These are phyloP conservation scores for Phytopythium helicoides DNA, from an alignment of 352 stramenopile species.

Conservation along the genomic window DNA sequence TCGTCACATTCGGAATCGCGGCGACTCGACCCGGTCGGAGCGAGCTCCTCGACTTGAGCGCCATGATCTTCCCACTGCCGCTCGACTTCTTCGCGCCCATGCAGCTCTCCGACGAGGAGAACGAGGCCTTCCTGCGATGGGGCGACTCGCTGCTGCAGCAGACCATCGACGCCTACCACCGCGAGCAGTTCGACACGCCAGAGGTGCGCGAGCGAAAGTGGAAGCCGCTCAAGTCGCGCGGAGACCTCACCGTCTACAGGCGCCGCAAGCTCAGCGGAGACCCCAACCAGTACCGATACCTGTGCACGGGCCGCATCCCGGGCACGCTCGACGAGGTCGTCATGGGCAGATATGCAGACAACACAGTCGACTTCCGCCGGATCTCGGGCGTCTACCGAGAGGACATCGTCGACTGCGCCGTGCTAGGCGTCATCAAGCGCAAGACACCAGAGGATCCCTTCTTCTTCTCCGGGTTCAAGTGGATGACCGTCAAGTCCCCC, in stretches of 20 bases:
- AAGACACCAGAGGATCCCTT: slow-evolving; percentile 49
- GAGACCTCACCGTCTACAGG: slow-evolving; percentile 55
- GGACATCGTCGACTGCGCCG: slow-evolving; percentile 73
- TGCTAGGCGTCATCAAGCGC: slow-evolving; percentile 61
- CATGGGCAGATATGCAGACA: slow-evolving; percentile 73
- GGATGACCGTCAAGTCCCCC: slow-evolving; percentile 71
- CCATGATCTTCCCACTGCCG: slow-evolving; percentile 58
- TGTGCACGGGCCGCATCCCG: slow-evolving; percentile 60
- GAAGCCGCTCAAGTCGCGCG: slow-evolving; percentile 69
- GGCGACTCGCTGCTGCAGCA: slow-evolving; percentile 55
- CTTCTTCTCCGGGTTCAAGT: slow-evolving; percentile 81
- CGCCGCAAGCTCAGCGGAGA: slow-evolving; percentile 44
- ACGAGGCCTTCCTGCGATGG: slow-evolving; percentile 59
- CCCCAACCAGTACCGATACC: slow-evolving; percentile 56
- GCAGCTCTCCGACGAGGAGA: slow-evolving; percentile 42
- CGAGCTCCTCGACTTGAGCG: not conserved
- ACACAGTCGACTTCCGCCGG: slow-evolving; percentile 61
- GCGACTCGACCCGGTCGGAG: not conserved
- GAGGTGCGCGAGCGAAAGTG: slow-evolving; percentile 63
- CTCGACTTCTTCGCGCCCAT: slow-evolving; percentile 60
- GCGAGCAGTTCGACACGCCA: slow-evolving; percentile 59
- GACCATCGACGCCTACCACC: slow-evolving; percentile 69
- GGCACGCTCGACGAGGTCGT: slow-evolving; percentile 76
- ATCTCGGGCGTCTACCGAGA: slow-evolving; percentile 73
- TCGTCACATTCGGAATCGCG: slow-evolving; percentile 5